Evolutionary conservation across 345 rosid genomes (phyloP).

Genomic region (Lenwebbia sp.): DNA sequence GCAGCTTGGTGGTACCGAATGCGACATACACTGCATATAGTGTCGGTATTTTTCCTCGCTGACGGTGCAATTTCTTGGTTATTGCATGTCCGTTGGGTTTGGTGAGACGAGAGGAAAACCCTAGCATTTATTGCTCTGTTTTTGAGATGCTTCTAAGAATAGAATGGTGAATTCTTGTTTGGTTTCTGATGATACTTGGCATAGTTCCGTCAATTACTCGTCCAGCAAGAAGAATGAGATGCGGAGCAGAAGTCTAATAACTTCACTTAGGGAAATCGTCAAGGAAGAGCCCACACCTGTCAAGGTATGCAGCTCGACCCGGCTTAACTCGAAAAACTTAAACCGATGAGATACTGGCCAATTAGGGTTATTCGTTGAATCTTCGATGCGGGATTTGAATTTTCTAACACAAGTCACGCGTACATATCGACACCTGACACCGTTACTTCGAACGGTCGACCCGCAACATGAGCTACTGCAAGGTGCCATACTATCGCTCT

Average conservation of each 20-base stretch:
- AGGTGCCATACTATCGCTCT: too few species aligned
- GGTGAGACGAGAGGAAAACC: not conserved
- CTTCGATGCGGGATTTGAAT: accelerated
- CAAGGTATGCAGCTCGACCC: not conserved
- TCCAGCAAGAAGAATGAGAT: too few species aligned
- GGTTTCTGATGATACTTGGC: too few species aligned
- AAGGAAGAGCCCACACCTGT: not conserved
- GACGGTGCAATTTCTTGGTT: not conserved
- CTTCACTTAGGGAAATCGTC: too few species aligned
- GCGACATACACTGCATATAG: not conserved
- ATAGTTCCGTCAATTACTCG: too few species aligned
- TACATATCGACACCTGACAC: not conserved
- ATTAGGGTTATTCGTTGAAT: too few species aligned
- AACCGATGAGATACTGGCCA: not conserved
- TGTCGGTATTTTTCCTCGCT: not conserved
- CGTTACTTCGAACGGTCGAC: not conserved
- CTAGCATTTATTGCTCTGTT: not conserved
- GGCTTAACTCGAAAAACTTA: not conserved
- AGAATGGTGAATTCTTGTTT: too few species aligned
- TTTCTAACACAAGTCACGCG: not conserved
- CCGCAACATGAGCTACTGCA: accelerated
- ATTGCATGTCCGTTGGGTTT: not conserved
- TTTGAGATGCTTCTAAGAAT: not conserved
- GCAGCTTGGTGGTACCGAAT: too few species aligned
- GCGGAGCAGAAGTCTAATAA: too few species aligned